Base-by-base conservation (phyloP, 192 early-diverging fungal species). In the Coemansia sp. region DNA sequence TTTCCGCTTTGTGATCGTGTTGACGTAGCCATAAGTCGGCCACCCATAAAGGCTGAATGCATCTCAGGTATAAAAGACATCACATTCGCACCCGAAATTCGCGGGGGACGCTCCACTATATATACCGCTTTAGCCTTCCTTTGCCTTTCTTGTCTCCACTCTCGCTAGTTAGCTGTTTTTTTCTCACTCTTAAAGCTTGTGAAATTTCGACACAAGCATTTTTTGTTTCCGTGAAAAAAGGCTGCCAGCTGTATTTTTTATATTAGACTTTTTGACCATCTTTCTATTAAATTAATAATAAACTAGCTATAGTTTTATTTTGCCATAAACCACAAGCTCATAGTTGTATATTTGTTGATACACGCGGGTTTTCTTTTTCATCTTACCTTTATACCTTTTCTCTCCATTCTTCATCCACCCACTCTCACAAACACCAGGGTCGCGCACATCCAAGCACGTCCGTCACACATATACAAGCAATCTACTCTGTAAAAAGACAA, bases 11-110 rank as follows among this genome's bases (percentile, higher is more conserved):
- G 28, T 57, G 32, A 32, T 32, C 56, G 31, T 17, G 25, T 10
- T 4, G 28, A 4, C 56, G 28, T 7, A 31, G 28, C 60, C 60
- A 61, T 61, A 61, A 61, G 60, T 32, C 7, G 40, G 60, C 60
- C 22, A 30, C 60, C 60, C 60, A 61, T 61, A 61, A 61, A 61
- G 60, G 25, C 20, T 14, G 30, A 30, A 48, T 29, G 22, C 18
- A 32, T 14, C 20, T 48, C 40, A 38, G 20, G 60, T 61, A 61
- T 61, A 61, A 61, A 61, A 61, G 42, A 29, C 60, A 20, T 14
- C 45, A 5, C 25, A 3, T 61, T 48, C 25, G 60, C 25, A 28
- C 22, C 25, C 42, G 10, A 25, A 10, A n/a, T 7, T 32, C 30
- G 20, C 20, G 12, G 45, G 42, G 25, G 2, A 2, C 1, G 10